Percentiles rank a stretch among this genome's conserved stretches.
Conservation (phyloP, 176 grass and related monocot genomes). For the Oryza longistaminata region DNA sequence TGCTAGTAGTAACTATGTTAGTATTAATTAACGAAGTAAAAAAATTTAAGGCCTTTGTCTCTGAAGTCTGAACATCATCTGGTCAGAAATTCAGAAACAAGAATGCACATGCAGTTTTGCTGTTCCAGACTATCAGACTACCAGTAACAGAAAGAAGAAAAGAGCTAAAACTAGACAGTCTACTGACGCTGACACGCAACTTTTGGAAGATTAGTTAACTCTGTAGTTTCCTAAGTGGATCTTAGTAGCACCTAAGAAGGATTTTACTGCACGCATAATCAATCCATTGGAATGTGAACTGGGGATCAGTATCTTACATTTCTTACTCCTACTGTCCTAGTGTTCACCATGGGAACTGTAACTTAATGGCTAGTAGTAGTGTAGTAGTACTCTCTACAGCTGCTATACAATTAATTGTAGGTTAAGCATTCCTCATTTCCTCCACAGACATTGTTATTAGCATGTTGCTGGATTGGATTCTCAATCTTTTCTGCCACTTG, state of each 20-base stretch:
- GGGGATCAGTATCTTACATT: conserved; percentile 26
- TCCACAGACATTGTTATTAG: conserved; percentile 18
- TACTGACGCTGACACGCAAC: conserved; percentile 18
- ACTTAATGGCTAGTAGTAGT: background rate
- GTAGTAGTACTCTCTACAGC: background rate
- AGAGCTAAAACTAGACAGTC: background rate
- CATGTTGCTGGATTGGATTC: conserved; percentile 18
- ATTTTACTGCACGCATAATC: conserved; percentile 25
- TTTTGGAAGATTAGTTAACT: conserved; percentile 40
- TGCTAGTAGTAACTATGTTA: background rate
- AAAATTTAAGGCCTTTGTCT: background rate
- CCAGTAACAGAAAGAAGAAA: background rate
- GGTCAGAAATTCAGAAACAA: background rate
- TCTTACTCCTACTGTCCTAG: background rate
- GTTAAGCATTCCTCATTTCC: background rate
- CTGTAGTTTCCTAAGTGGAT: conserved; percentile 38
- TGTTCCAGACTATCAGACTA: background rate
- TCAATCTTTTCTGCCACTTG: conserved; percentile 12
- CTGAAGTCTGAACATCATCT: background rate
- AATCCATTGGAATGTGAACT: conserved; percentile 10
- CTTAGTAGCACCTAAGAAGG: conserved; percentile 1
- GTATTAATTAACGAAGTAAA: background rate
- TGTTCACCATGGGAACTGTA: background rate
- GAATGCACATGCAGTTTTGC: background rate
- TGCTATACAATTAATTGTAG: background rate